phyloP scores from a whole-genome alignment of 1,139 yeast species.

The Zygosaccharomyces sapae region DNA sequence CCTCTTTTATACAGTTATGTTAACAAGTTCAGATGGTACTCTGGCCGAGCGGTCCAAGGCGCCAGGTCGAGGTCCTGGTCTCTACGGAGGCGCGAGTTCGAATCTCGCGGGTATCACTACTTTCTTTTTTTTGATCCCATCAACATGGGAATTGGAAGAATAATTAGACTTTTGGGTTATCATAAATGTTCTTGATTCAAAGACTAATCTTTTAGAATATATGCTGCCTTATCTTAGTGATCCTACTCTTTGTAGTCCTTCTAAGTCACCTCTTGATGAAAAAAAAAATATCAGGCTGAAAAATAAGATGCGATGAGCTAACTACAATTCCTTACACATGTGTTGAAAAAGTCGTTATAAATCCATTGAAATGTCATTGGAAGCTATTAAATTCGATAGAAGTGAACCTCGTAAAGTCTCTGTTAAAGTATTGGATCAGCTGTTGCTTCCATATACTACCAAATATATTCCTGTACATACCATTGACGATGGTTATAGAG shows the following conservation, averaged over 20 bases:
- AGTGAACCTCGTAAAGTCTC: conserved; percentile 34
- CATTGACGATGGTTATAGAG: conserved; percentile 70
- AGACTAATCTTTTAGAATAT: no score
- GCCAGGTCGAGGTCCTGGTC: conserved; percentile 66
- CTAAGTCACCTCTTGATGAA: background rate
- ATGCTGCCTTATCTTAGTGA: no score
- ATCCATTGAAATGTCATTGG: conserved; percentile 37
- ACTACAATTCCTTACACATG: background rate
- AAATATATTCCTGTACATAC: conserved; percentile 56
- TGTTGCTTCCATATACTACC: conserved; percentile 74
- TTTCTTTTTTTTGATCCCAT: conserved; percentile 21
- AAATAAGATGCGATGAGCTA: background rate
- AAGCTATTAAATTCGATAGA: conserved; percentile 69
- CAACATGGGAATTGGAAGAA: background rate
- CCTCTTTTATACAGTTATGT: no score
- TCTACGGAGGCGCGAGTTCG: conserved; percentile 67
- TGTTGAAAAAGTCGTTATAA: background rate
- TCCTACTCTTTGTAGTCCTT: no score
- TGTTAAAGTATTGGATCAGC: conserved; percentile 73
- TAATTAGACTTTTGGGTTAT: no score
- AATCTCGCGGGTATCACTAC: conserved; percentile 57
- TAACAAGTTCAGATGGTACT: conserved; percentile 36
- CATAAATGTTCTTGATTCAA: background rate
- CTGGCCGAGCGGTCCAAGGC: conserved; percentile 63
- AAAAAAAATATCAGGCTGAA: background rate